phyloP scores from a whole-genome alignment of 2,329 filamentous ascomycete genomes.

The Huntiella omanensis region DNA sequence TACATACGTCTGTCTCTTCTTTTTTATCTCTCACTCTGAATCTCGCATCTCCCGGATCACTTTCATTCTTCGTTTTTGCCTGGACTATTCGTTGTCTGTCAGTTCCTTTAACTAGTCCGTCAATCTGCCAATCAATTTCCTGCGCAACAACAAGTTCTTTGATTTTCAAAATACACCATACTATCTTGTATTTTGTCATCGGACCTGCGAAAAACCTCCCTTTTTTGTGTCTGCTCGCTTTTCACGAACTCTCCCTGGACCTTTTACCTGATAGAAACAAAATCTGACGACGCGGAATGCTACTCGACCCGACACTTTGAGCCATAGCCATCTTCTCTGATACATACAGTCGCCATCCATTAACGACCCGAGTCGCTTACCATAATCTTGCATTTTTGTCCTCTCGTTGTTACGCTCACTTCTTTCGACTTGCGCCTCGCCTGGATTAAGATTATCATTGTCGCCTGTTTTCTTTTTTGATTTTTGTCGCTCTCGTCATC shows the following conservation, averaged over 20 bases:
- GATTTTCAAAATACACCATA: too few relatives aligned
- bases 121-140: too few relatives aligned
- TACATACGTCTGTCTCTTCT: neutral
- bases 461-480: neutral
- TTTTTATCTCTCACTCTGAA: neutral
- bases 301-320: conserved; percentile 1
- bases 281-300: conserved; percentile 1
- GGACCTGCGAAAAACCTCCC: too few relatives aligned
- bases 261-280: too few relatives aligned
- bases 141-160: too few relatives aligned
- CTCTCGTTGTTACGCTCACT: neutral
- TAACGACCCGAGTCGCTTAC: neutral
- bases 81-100: too few relatives aligned
- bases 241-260: too few relatives aligned
- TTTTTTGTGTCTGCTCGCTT: too few relatives aligned
- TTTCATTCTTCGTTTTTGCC: too few relatives aligned
- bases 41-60: too few relatives aligned
- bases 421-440: neutral
- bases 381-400: neutral
- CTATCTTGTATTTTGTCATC: too few relatives aligned
- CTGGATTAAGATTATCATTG: neutral
- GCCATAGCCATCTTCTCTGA: neutral
- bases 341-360: neutral
- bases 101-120: too few relatives aligned
- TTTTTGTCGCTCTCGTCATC: conserved; percentile 2